phyloP scores from a whole-genome alignment of 2,329 filamentous ascomycete genomes.

The Teratosphaeria zuluensis region DNA sequence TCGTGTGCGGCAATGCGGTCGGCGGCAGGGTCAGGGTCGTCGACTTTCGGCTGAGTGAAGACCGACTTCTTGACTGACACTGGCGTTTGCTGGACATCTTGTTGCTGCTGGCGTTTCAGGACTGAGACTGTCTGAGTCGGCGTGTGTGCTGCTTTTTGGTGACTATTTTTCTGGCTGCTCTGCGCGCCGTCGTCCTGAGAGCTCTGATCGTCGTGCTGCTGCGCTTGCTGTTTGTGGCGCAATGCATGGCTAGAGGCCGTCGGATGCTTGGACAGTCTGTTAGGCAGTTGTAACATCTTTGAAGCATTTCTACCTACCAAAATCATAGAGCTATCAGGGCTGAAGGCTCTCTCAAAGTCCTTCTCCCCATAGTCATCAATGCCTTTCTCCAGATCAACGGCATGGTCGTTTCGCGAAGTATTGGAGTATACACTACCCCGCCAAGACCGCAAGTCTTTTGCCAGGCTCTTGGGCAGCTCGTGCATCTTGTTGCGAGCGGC shows the following conservation, averaged over 20 bases:
- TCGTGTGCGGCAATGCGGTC: slow-evolving; percentile 14
- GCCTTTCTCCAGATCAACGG: slow-evolving; percentile 15
- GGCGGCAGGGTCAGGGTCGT: slow-evolving; percentile 19
- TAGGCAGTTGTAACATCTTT: slow-evolving; percentile 10
- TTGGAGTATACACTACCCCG: slow-evolving; percentile 15
- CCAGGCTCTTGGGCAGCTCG: slow-evolving; percentile 23
- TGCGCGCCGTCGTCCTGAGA: background rate
- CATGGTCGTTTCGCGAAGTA: background rate
- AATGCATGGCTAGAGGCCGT: background rate
- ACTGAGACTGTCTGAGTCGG: background rate
- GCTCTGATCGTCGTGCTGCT: background rate
- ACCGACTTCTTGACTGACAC: slow-evolving; percentile 1
- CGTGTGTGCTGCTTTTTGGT: background rate
- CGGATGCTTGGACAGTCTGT: background rate
- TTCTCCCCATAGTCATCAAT: slow-evolving; percentile 13
- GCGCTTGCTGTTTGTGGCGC: background rate
- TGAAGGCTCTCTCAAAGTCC: slow-evolving; percentile 6
- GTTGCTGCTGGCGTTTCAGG: background rate
- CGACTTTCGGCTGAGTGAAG: slow-evolving; percentile 8
- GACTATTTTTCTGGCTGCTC: background rate
- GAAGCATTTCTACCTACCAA: slow-evolving; percentile 1
- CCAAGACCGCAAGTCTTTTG: slow-evolving; percentile 19
- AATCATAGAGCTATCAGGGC: background rate
- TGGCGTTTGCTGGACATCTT: background rate
- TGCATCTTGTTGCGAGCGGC: slow-evolving; percentile 13